Evolutionary conservation across 441 rosid species (phyloP).

Genomic region (Gossypium laxum): DNA sequence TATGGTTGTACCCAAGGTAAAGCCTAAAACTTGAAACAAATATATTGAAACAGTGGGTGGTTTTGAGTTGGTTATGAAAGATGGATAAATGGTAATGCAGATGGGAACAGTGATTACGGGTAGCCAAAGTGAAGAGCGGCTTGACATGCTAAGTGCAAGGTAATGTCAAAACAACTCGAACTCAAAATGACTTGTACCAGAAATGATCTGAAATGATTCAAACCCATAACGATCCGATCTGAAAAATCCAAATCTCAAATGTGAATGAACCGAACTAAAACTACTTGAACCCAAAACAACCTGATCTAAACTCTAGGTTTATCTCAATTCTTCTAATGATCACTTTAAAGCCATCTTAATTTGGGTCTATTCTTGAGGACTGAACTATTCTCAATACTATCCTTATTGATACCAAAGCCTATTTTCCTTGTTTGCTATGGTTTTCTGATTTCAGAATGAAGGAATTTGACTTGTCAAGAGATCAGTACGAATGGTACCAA

Average conservation of each 20-base stretch:
- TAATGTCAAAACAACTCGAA: slow-evolving; percentile 7
- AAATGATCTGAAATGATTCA: background rate
- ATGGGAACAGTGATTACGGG: slow-evolving; percentile 60
- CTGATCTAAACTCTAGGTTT: background rate
- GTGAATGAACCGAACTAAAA: background rate
- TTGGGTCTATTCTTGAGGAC: background rate
- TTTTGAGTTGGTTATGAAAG: background rate
- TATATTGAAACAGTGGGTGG: background rate
- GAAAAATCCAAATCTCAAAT: background rate
- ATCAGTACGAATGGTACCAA: slow-evolving; percentile 69
- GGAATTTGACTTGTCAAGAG: slow-evolving; percentile 38
- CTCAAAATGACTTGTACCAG: background rate
- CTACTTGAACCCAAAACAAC: background rate
- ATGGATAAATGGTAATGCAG: slow-evolving; percentile 29
- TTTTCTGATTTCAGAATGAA: slow-evolving; percentile 37
- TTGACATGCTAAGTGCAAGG: slow-evolving; percentile 42
- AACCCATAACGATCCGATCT: background rate
- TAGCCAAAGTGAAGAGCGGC: slow-evolving; percentile 75
- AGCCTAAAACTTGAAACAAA: slow-evolving; percentile 6
- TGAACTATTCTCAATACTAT: background rate
- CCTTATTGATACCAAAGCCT: background rate
- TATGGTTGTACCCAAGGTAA: slow-evolving; percentile 65
- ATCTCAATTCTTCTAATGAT: background rate
- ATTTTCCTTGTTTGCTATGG: background rate
- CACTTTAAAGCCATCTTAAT: background rate